These are phyloP conservation scores for Lumnitzera littorea DNA, from an alignment of 345 rosid species.

Conservation along the genomic window DNA sequence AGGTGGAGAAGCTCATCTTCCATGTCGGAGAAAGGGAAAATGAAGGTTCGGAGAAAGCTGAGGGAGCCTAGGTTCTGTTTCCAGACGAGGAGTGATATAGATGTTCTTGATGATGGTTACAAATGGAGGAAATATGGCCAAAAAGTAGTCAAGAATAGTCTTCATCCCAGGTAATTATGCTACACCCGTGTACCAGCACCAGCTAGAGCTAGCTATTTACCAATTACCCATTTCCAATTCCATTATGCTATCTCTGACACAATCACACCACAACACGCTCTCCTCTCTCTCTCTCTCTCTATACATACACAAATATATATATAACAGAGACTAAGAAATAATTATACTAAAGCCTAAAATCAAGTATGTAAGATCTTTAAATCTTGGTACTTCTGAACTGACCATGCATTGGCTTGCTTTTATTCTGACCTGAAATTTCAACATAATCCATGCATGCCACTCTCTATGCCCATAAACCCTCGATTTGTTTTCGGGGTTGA, in stretches of 20 bases:
- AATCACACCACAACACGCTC: too few relatives aligned
- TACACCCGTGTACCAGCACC: background rate
- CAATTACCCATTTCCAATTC: background rate
- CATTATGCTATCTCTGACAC: background rate
- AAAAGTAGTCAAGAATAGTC: constrained; percentile 96
- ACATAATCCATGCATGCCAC: too few relatives aligned
- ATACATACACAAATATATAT: background rate
- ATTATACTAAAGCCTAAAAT: too few relatives aligned
- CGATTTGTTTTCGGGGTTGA: too few relatives aligned
- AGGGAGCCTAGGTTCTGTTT: constrained; percentile 98
- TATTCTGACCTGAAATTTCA: too few relatives aligned
- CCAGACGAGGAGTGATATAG: constrained; percentile 93
- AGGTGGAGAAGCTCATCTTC: constrained; percentile 84
- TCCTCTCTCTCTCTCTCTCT: too few relatives aligned
- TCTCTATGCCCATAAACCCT: too few relatives aligned
- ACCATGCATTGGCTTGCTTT: too few relatives aligned
- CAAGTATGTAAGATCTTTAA: too few relatives aligned
- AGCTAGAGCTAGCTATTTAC: background rate
- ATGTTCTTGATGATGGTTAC: constrained; percentile 95
- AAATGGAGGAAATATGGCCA: constrained; percentile 99
- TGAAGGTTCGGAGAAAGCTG: constrained; percentile 80
- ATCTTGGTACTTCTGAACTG: too few relatives aligned
- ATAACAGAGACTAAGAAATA: background rate
- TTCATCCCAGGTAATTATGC: constrained; percentile 76
- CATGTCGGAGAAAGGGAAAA: constrained; percentile 55